A percentile compares a stretch with the other conserved stretches of the same genome.
phyloP scores from a whole-genome alignment of 164 flowering plant species.

The Kingdonia uniflora region DNA sequence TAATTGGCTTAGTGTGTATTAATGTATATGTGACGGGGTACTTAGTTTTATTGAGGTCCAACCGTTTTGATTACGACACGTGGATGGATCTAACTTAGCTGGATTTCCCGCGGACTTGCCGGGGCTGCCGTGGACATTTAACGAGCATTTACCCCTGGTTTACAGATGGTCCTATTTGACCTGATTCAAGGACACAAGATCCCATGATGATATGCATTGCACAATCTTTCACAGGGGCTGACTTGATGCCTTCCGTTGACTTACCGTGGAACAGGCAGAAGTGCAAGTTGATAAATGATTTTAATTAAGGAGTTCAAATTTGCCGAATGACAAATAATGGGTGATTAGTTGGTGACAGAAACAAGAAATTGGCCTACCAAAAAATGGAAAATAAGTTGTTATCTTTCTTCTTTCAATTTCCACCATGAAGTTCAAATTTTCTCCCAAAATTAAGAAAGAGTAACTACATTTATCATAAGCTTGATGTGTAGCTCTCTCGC shows the following conservation, averaged over 20 bases:
- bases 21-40: constrained; percentile 11
- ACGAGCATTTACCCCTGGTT: neutral
- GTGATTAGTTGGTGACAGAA: neutral
- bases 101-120: constrained; percentile 2
- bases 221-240: neutral
- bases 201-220: neutral
- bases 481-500: too few species aligned
- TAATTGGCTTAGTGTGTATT: constrained; percentile 8
- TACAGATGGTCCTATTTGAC: too few species aligned
- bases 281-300: neutral
- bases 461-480: too few species aligned
- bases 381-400: too few species aligned
- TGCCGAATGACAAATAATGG: neutral
- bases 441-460: too few species aligned
- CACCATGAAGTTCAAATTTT: too few species aligned
- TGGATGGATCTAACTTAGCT: constrained; percentile 5
- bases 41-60: constrained; percentile 6
- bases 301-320: neutral
- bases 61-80: constrained; percentile 20
- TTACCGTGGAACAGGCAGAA: neutral
- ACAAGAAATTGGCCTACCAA: too few species aligned
- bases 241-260: neutral
- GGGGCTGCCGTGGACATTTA: neutral
- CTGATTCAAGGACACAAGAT: neutral
- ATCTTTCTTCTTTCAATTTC: too few species aligned